Base-by-base conservation (phyloP, 2,329 filamentous ascomycete genomes). In the Eutypella sp. region DNA sequence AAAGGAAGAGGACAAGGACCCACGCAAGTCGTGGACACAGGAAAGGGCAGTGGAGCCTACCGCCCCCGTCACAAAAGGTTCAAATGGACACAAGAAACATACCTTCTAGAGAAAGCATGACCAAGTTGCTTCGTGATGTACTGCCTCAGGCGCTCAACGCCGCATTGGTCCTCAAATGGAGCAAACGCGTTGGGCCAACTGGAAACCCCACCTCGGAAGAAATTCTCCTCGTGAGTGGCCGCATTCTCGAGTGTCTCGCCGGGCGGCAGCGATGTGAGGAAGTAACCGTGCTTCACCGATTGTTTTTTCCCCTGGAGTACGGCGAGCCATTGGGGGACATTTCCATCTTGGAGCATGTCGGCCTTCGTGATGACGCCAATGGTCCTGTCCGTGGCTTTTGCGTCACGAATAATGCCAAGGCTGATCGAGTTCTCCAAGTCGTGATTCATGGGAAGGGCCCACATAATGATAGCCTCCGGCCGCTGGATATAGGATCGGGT, bases 301-400 rank as follows among this genome's bases (percentile, higher is more conserved):
- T 87, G 88, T 2, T 78, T 76, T 2, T 78, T 60, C 0, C 81
- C 80, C 0, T 72, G 68, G 4, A 95, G 72, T 45, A 90, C 84
- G 0, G 75, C 68, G 0, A 79, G 60, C 76, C 86, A 88, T 46
- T 84, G 81, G 0, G 65, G 58, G 0, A 71, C 67, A 1, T 79
- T 67, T 2, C 74, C 70, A 0, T 74, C 73, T 0, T 67, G 60
- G 0, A 90, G 66, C 0, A 86, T 75, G 50, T 96, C 91, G 0
- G 90, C 89, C 57, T 95, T 96, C 0, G 90, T 96, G 15, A 96
- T 73, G 0, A 95, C 86, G 0, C 88, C 88, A 44, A 87, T 73
- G 1, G 83, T 87, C 1, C 84, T 73, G 3, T 71, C 51, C 2
- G 76, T 71, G 0, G 84, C 85, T 1, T 70, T 70, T 1, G 79